phyloP scores from a whole-genome alignment of 441 rosid genomes.

The Gossypium davidsonii region DNA sequence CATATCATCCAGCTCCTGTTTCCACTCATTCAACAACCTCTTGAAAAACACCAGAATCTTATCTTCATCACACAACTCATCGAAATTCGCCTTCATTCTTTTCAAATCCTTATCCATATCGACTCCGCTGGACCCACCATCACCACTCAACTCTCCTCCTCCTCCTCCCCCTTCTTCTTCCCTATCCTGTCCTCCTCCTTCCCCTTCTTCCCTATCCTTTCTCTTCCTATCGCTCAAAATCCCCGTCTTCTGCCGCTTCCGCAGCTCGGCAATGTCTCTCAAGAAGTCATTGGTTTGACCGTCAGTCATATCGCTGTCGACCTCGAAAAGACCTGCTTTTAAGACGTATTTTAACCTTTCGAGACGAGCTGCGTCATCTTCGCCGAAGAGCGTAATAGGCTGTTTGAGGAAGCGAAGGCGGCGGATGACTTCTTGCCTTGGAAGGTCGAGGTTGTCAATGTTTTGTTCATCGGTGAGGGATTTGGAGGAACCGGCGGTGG shows the following conservation, averaged over 20 bases:
- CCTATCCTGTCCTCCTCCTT: conserved; percentile 27
- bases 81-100: conserved; percentile 58
- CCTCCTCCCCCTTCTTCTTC: conserved; percentile 39
- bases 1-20: conserved; percentile 59
- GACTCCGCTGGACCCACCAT: conserved; percentile 55
- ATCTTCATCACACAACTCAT: conserved; percentile 63
- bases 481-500: conserved; percentile 32
- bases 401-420: conserved; percentile 62
- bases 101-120: conserved; percentile 58
- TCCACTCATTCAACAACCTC: conserved; percentile 66
- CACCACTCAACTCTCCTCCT: conserved; percentile 41
- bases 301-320: conserved; percentile 65
- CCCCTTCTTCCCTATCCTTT: conserved; percentile 51
- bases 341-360: conserved; percentile 53
- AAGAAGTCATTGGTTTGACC: conserved; percentile 70
- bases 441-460: conserved; percentile 55
- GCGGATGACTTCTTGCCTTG: conserved; percentile 57
- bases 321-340: conserved; percentile 57
- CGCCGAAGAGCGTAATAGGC: conserved; percentile 64
- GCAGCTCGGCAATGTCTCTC: conserved; percentile 58
- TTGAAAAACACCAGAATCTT: conserved; percentile 64
- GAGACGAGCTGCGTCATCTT: conserved; percentile 56
- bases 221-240: conserved; percentile 46
- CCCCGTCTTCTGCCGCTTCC: conserved; percentile 61
- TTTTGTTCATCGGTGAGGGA: conserved; percentile 52